These are phyloP conservation scores for Volvariella surrecta DNA, from an alignment of 1,284 basidiomycete species.

Conservation along the genomic window DNA sequence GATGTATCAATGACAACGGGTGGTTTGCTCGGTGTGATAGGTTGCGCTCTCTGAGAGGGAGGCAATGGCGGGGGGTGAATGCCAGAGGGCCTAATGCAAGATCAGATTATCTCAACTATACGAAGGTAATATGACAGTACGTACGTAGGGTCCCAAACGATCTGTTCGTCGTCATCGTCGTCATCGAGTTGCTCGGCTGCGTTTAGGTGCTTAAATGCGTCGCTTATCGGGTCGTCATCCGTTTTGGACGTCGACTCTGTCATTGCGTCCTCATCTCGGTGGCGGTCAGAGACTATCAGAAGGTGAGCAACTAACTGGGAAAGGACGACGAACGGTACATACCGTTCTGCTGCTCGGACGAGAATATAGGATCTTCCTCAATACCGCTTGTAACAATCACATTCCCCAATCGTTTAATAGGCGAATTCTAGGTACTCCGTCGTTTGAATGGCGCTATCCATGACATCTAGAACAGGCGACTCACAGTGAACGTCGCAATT, in stretches of 20 bases:
- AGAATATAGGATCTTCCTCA: too few species aligned
- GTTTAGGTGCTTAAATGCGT: slow-evolving; percentile 58
- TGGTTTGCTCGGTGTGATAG: slow-evolving; percentile 4
- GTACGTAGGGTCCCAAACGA: slow-evolving; percentile 57
- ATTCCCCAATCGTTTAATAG: slow-evolving; percentile 18
- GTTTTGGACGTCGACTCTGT: slow-evolving; percentile 59
- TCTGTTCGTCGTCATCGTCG: slow-evolving; percentile 41
- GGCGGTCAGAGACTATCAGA: slow-evolving; percentile 12
- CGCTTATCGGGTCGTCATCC: slow-evolving; percentile 75
- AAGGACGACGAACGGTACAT: too few species aligned
- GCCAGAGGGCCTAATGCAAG: not conserved
- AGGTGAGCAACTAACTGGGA: not conserved
- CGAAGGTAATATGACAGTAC: slow-evolving; percentile 6
- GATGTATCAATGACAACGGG: too few species aligned
- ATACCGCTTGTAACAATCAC: not conserved
- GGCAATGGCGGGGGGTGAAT: not conserved
- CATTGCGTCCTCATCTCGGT: slow-evolving; percentile 57
- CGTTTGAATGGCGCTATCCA: too few species aligned
- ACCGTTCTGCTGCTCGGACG: too few species aligned
- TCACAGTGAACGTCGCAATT: too few species aligned
- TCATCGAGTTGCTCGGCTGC: slow-evolving; percentile 32
- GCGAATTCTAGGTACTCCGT: slow-evolving; percentile 27
- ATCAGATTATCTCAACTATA: not conserved
- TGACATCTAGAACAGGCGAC: too few species aligned
- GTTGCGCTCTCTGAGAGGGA: slow-evolving; percentile 3